phyloP scores from a whole-genome alignment of 768 basidiomycete species.

The Boletus subparvulus region DNA sequence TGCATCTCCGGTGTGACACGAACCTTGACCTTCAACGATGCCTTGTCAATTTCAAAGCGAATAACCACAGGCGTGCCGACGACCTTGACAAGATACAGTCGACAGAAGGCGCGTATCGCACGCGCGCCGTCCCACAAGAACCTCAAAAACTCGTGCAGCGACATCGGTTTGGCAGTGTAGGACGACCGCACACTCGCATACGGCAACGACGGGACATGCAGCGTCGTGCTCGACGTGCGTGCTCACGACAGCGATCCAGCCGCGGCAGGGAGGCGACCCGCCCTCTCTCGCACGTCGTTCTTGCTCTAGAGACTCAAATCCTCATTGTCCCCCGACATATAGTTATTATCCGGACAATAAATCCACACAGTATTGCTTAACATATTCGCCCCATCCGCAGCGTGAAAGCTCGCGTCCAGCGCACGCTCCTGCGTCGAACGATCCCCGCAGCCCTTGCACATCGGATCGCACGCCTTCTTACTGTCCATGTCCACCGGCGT shows the following conservation, averaged over 20 bases:
- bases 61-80: slow-evolving; percentile 68
- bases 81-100: slow-evolving; percentile 77
- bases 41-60: slow-evolving; percentile 72
- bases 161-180: background rate
- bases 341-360: slow-evolving; percentile 78
- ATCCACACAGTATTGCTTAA: slow-evolving; percentile 88
- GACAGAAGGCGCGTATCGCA: slow-evolving; percentile 78
- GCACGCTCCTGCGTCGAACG: slow-evolving; percentile 79
- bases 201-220: slow-evolving; percentile 17
- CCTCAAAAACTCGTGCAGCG: slow-evolving; percentile 33
- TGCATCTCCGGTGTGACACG: slow-evolving; percentile 60
- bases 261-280: background rate
- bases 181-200: slow-evolving; percentile 2
- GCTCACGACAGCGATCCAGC: slow-evolving; percentile 9
- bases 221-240: slow-evolving; percentile 19
- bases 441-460: slow-evolving; percentile 57
- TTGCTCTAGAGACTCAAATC: slow-evolving; percentile 86
- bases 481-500: slow-evolving; percentile 93
- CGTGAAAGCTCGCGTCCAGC: slow-evolving; percentile 82
- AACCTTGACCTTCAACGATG: slow-evolving; percentile 68
- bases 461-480: slow-evolving; percentile 72
- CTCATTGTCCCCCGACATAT: slow-evolving; percentile 93
- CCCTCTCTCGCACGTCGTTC: slow-evolving; percentile 55
- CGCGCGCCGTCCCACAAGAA: slow-evolving; percentile 86
- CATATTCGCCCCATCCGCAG: slow-evolving; percentile 69